Evolutionary conservation across 192 early-diverging fungal species (phyloP).

Genomic region (Backusella parvicylindrica): DNA sequence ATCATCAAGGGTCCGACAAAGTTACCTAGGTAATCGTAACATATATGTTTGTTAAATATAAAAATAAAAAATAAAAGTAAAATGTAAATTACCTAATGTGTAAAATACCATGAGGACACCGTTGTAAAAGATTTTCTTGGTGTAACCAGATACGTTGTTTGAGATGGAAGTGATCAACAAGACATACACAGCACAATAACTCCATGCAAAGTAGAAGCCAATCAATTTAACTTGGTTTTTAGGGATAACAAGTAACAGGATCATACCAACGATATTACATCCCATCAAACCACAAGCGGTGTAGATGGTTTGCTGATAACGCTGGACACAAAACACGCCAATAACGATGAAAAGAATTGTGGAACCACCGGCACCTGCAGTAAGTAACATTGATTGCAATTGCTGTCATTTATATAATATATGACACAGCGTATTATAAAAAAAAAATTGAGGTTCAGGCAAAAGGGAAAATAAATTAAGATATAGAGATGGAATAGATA

Average conservation of each 20-base stretch:
- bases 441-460: background rate
- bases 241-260: slow-evolving; percentile 16
- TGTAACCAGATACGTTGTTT: slow-evolving; percentile 25
- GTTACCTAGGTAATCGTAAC: too few species aligned
- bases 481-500: background rate
- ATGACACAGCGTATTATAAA: background rate
- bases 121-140: slow-evolving; percentile 24
- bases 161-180: slow-evolving; percentile 10
- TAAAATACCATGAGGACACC: slow-evolving; percentile 14
- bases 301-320: slow-evolving; percentile 17
- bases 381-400: slow-evolving; percentile 19
- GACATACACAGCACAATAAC: slow-evolving; percentile 13
- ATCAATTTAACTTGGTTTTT: slow-evolving; percentile 1
- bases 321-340: slow-evolving; percentile 8
- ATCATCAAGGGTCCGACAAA: slow-evolving; percentile 23
- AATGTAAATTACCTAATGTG: slow-evolving; percentile 16
- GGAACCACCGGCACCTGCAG: slow-evolving; percentile 11
- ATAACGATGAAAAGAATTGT: background rate
- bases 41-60: background rate
- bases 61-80: background rate
- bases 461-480: background rate
- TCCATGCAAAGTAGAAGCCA: slow-evolving; percentile 6
- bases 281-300: background rate
- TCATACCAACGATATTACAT: slow-evolving; percentile 7
- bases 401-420: background rate